phyloP scores from a whole-genome alignment of 2,329 filamentous ascomycete species.

The Pseudopithomyces chartarum region DNA sequence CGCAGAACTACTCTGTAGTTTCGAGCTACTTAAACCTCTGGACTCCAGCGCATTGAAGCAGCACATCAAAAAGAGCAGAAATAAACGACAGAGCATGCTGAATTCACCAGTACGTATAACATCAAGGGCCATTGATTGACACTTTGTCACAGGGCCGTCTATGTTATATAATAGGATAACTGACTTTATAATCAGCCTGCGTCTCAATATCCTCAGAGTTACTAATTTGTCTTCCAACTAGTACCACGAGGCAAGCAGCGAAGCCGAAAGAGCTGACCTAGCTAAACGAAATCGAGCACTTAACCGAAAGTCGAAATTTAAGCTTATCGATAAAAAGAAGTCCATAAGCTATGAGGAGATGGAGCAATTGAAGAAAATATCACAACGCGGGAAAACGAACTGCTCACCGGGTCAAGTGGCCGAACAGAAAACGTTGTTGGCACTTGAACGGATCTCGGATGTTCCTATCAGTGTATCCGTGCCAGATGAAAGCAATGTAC shows the following conservation, averaged over 20 bases:
- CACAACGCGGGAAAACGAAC: conserved; percentile 21
- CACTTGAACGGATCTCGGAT: neutral
- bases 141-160: conserved; percentile 26
- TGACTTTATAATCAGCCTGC: conserved; percentile 49
- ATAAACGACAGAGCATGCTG: conserved; percentile 91
- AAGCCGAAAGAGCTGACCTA: neutral
- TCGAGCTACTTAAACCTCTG: conserved; percentile 93
- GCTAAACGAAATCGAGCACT: neutral
- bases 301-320: conserved; percentile 7
- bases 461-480: neutral
- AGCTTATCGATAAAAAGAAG: conserved; percentile 15
- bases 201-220: conserved; percentile 57
- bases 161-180: conserved; percentile 34
- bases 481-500: neutral
- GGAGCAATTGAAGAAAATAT: conserved; percentile 17
- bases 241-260: conserved; percentile 15
- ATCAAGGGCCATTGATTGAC: conserved; percentile 19
- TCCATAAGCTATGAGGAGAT: conserved; percentile 17
- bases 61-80: conserved; percentile 97
- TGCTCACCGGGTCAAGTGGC: conserved; percentile 20
- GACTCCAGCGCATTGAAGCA: conserved; percentile 96
- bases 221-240: conserved; percentile 44
- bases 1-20: conserved; percentile 89
- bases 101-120: conserved; percentile 86
- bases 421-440: neutral